These are phyloP conservation scores for Mycena pura DNA, from an alignment of 768 basidiomycete species.

Conservation along the genomic window DNA sequence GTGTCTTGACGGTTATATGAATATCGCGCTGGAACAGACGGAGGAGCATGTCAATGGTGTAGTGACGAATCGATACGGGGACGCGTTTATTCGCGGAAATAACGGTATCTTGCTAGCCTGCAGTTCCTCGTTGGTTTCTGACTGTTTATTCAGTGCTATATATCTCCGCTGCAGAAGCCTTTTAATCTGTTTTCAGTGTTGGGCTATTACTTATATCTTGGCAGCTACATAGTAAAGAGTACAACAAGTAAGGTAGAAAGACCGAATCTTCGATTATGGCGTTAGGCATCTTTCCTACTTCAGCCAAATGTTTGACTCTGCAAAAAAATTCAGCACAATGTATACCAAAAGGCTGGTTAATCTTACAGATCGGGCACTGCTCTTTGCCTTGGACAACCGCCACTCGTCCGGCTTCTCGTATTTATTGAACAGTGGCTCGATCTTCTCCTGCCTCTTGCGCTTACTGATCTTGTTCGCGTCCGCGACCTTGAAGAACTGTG, in stretches of 20 bases:
- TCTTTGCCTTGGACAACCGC: constrained; percentile 91
- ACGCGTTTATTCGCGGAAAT: constrained; percentile 94
- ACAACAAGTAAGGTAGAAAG: too few relatives aligned
- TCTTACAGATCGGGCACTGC: constrained; percentile 76
- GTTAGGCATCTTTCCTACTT: too few relatives aligned
- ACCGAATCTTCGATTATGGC: too few relatives aligned
- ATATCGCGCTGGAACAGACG: constrained; percentile 96
- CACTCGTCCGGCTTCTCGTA: constrained; percentile 95
- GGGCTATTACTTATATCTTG: too few relatives aligned
- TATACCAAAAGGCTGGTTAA: neutral
- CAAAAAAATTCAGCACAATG: constrained; percentile 13
- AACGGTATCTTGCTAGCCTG: constrained; percentile 62
- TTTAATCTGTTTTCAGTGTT: constrained; percentile 53
- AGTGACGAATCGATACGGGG: constrained; percentile 91
- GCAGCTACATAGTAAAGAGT: too few relatives aligned
- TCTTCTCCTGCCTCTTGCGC: constrained; percentile 95
- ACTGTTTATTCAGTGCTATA: constrained; percentile 62
- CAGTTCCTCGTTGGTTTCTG: constrained; percentile 8
- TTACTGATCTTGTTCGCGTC: constrained; percentile 98
- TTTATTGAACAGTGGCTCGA: constrained; percentile 94
- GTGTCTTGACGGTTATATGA: constrained; percentile 99
- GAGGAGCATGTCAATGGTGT: constrained; percentile 91
- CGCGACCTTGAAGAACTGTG: constrained; percentile 98
- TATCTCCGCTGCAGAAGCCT: constrained; percentile 72
- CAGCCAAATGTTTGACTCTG: constrained; percentile 93